Conservation (phyloP, 768 basidiomycete genomes). For the Sporobolomyces pararoseus region DNA sequence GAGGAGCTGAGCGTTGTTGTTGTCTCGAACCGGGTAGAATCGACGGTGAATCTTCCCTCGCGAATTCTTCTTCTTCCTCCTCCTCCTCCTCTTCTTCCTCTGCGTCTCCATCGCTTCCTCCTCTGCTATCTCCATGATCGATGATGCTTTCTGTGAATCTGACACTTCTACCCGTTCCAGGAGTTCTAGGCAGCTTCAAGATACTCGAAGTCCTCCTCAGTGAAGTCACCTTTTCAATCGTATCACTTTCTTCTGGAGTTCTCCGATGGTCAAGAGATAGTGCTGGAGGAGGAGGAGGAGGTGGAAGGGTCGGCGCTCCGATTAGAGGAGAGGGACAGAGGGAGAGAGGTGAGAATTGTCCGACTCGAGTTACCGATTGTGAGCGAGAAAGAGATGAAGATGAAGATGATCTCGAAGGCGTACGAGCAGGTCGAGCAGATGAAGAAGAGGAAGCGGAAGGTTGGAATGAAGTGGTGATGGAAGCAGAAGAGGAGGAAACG, state of each 20-base stretch:
- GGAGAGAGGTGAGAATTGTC: constrained; percentile 39
- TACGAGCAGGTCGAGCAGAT: constrained; percentile 1
- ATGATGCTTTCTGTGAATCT: constrained; percentile 29
- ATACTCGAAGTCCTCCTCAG: constrained; percentile 17
- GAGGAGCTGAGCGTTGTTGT: not conserved
- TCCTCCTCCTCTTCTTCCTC: not conserved
- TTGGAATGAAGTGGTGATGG: not conserved
- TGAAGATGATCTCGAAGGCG: constrained; percentile 7
- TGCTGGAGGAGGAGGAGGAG: constrained; percentile 12
- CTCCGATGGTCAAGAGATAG: not conserved
- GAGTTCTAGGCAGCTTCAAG: constrained; percentile 32
- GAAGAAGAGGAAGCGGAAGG: not conserved
- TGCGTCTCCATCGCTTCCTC: not conserved
- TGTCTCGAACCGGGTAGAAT: not conserved
- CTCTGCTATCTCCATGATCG: not conserved
- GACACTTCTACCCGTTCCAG: constrained; percentile 38
- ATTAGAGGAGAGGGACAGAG: constrained; percentile 37
- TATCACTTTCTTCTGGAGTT: not conserved
- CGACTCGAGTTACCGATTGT: constrained; percentile 1
- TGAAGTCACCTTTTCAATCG: too few species aligned
- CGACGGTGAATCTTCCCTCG: constrained; percentile 11
- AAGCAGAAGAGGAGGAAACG: not conserved
- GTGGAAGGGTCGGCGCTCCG: constrained; percentile 20
- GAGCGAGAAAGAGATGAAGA: constrained; percentile 16
- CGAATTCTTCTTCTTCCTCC: not conserved